Evolutionary conservation across 129 eudicot genomes (phyloP), one percentile per base, ranked within the genome.

Genomic region (Pseudognaphalium luteoalbum): DNA sequence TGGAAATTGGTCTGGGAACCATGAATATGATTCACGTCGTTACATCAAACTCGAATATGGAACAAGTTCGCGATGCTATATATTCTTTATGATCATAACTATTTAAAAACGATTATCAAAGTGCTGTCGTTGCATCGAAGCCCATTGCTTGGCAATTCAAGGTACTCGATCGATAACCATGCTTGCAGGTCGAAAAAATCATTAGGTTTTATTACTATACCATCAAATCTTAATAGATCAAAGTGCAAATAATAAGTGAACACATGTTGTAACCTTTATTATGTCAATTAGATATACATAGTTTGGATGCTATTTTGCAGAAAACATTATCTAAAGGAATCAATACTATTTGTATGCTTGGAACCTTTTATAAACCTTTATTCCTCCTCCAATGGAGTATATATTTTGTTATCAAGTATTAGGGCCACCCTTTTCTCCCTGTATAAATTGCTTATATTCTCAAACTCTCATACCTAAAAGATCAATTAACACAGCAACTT

Each of bases 291-390:
- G 52, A 66, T 74, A 54, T 54, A 25, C 28, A 63, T 3, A 70
- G 39, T 47, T 29, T 28, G 20, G 7, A 68, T 77, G 20, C 57
- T 16, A 41, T 51, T 25, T 8, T 54, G 47, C 28, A 8, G 6
- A 52, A 20, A 77, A 28, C 54, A 30, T 64, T 51, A 79, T 79
- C 83, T 35, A 6, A 51, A 64, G 61, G 78, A 79, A 72, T 79
- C 73, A 52, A 30, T 4, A 51, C 60, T 56, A 51, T 41, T 78
- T 66, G 9, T 21, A 56, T 44, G 20, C 22, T 56, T 67, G 68
- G 29, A 63, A 42, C 78, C 68, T 29, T 63, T 79, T 65, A 30
- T 29, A 63, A 14, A 62, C 70, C 73, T 72, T 72, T 72, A 72
- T 71, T 79, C 78, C 22, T 29, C 32, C 12, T 28, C 0, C 15